Base-by-base conservation (phyloP, 1,284 basidiomycete species). In the Leccinum ambiguum region DNA sequence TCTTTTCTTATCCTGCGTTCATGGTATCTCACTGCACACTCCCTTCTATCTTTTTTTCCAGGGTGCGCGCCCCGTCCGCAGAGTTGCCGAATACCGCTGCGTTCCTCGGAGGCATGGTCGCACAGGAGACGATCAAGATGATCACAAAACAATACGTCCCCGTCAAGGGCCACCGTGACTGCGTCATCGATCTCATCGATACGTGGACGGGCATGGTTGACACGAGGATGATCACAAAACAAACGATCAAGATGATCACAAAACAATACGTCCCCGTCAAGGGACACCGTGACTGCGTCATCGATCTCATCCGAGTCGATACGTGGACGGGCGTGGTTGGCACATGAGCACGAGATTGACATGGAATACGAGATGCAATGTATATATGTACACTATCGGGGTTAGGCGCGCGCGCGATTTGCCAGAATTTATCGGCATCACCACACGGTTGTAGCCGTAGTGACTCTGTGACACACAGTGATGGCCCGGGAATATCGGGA, bases 81-180 rank as follows among this genome's bases (percentile, higher is more conserved):
- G 94, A 97, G 70, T 79, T 98, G 2, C 96, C 97, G 0, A 96
- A 95, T 68, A 96, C 91, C 0, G 93, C 97, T 0, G 96, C 96
- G 0, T 88, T 99, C 73, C 79, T 98, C 3, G 97, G 97, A 14
- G 97, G 97, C 1, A 78, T 99, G 18, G 92, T 96, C 30, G 95
- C 95, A n/a, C 97, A 99, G 72, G 97, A 99, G 78, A 89, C 90
- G 7, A 98, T 99, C 85, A 99, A 99, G 84, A 84, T 98, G 77
- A 91, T 98, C 71, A 98, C 97, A 67, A 90, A 89, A 74, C 97
- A 99, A 79, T 99, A 99, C 76, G 84, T 95, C 21, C 97, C 97
- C 3, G 84, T 97, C 65, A 88, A 92, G 71, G 94, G 95, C 21
- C 91, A 90, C 67, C 23, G 23, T 23, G 23, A 26, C 11, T 94